These are phyloP conservation scores for Filosporella fistucella DNA, from an alignment of 495 filamentous ascomycete species.

Conservation along the genomic window DNA sequence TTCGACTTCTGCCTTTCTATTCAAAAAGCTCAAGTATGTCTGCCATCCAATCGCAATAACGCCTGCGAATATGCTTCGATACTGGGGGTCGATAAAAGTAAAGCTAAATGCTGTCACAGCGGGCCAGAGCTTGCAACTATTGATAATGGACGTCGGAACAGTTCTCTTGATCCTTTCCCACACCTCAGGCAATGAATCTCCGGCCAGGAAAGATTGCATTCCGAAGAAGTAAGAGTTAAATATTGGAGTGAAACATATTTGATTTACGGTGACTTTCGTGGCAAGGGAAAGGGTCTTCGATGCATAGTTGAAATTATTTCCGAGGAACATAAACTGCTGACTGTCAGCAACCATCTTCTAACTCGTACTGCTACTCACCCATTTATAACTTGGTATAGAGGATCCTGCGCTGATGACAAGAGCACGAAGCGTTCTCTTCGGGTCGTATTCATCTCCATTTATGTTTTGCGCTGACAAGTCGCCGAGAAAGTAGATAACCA, in stretches of 20 bases:
- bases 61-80: constrained; percentile 73
- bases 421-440: constrained; percentile 63
- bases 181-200: constrained; percentile 54
- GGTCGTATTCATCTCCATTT: constrained; percentile 59
- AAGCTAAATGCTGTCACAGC: constrained; percentile 85
- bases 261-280: constrained; percentile 78
- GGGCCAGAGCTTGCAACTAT: constrained; percentile 87
- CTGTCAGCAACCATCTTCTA: too few relatives aligned
- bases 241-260: constrained; percentile 74
- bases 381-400: constrained; percentile 76
- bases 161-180: constrained; percentile 68
- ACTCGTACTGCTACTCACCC: constrained; percentile 48
- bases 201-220: constrained; percentile 62
- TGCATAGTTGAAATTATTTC: constrained; percentile 73
- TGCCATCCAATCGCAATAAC: constrained; percentile 85
- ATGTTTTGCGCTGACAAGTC: constrained; percentile 76
- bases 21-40: constrained; percentile 81
- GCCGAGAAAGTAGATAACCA: constrained; percentile 75
- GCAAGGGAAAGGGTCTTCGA: constrained; percentile 64
- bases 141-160: constrained; percentile 69
- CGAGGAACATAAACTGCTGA: constrained; percentile 76
- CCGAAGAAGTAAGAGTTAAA: constrained; percentile 94
- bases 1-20: constrained; percentile 63
- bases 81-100: constrained; percentile 73
- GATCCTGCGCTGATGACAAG: constrained; percentile 66